Conservation (phyloP, 2,329 filamentous ascomycete species). For the Biscogniauxia sp. region DNA sequence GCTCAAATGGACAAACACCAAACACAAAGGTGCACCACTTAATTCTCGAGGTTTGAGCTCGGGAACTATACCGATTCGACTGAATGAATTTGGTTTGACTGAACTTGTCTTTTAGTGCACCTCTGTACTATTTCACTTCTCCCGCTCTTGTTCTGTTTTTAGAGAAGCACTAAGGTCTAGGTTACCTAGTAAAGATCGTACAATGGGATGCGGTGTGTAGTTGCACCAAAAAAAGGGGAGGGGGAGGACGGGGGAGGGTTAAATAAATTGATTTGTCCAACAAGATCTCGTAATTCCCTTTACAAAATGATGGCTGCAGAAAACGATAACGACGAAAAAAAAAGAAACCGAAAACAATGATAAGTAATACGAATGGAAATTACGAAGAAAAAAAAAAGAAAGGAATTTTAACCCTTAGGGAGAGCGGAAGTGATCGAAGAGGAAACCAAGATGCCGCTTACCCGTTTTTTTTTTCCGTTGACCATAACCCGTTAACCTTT, state of each 20-base stretch:
- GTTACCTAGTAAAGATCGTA: too few species aligned
- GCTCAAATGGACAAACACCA: slow-evolving; percentile 8
- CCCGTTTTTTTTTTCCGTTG: neutral
- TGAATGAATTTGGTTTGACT: neutral
- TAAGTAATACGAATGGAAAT: too few species aligned
- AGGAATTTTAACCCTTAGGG: too few species aligned
- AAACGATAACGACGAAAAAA: too few species aligned
- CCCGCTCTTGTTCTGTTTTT: too few species aligned
- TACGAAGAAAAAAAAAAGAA: too few species aligned
- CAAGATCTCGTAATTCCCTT: neutral
- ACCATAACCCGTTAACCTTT: neutral
- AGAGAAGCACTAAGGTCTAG: too few species aligned
- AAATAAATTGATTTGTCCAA: neutral
- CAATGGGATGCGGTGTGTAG: neutral
- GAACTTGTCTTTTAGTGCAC: neutral
- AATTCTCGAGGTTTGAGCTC: slow-evolving; percentile 19
- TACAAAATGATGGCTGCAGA: too few species aligned
- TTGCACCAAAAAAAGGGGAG: neutral
- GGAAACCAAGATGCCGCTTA: neutral
- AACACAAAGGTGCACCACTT: slow-evolving; percentile 8
- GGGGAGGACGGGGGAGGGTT: too few species aligned
- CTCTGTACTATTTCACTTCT: neutral
- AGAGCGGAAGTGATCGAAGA: neutral
- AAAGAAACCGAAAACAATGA: too few species aligned
- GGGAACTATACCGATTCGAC: slow-evolving; percentile 19